Evolutionary conservation across 352 stramenopile species (phyloP).

Genomic region (Pythium grandisporangium): DNA sequence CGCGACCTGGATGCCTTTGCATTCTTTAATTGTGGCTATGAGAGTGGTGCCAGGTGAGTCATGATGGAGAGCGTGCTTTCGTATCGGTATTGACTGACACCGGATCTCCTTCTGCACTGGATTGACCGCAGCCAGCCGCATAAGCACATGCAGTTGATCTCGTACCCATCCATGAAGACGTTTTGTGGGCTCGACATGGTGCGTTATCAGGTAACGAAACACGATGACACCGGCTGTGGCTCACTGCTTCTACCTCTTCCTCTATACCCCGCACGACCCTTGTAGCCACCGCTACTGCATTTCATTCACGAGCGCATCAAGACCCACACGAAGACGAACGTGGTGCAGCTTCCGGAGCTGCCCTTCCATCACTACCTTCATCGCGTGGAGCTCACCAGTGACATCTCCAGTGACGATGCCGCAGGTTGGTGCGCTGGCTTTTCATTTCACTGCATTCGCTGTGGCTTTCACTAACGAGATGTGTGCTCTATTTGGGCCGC

Average conservation of each 20-base stretch:
- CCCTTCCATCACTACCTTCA: slow-evolving; percentile 72
- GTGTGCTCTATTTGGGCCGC: background rate
- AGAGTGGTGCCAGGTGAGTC: slow-evolving; percentile 60
- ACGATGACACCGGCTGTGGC: no score
- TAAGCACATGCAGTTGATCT: slow-evolving; percentile 86
- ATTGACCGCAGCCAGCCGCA: slow-evolving; percentile 84
- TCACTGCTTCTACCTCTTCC: no score
- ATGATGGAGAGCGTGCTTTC: background rate
- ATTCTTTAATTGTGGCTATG: slow-evolving; percentile 83
- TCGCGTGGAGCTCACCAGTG: slow-evolving; percentile 28
- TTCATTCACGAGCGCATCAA: slow-evolving; percentile 53
- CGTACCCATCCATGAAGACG: slow-evolving; percentile 56
- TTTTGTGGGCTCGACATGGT: slow-evolving; percentile 59
- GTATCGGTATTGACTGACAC: background rate
- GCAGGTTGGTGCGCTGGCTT: slow-evolving; percentile 29
- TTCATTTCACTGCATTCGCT: no score
- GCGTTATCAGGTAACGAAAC: no score
- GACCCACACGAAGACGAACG: slow-evolving; percentile 17
- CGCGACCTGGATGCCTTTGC: slow-evolving; percentile 53
- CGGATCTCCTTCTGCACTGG: background rate
- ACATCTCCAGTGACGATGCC: slow-evolving; percentile 29
- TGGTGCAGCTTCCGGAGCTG: slow-evolving; percentile 49
- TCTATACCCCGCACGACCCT: no score
- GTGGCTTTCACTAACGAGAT: background rate
- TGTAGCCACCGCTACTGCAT: slow-evolving; percentile 58